Conservation (phyloP, 2,329 filamentous ascomycete species). For the Neobulgaria alba region DNA sequence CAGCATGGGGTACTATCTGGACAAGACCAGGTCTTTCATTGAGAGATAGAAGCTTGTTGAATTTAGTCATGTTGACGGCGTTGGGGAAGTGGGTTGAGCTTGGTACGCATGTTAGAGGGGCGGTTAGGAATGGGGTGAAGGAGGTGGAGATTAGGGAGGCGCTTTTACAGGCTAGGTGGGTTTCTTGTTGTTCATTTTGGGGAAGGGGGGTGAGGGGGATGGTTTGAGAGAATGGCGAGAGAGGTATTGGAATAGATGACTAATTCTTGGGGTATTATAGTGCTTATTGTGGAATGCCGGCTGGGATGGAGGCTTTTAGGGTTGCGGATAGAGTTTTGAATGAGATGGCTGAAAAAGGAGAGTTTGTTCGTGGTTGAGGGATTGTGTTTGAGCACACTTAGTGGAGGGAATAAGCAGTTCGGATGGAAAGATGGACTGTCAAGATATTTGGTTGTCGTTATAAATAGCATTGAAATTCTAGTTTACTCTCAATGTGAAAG, state of each 20-base stretch:
- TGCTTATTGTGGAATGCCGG: constrained; percentile 26
- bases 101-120: constrained; percentile 26
- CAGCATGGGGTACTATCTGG: constrained; percentile 27
- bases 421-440: no score
- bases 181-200: neutral
- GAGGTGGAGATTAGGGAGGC: constrained; percentile 26
- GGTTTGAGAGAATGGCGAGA: neutral
- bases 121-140: constrained; percentile 23
- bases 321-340: constrained; percentile 24
- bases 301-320: constrained; percentile 25
- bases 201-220: neutral
- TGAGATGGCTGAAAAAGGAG: constrained; percentile 26
- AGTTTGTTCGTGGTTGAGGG: constrained; percentile 17
- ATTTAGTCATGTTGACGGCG: constrained; percentile 26
- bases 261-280: constrained; percentile 12
- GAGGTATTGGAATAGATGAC: neutral
- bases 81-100: constrained; percentile 25
- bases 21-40: constrained; percentile 23
- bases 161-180: constrained; percentile 24
- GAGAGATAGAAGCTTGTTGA: constrained; percentile 22
- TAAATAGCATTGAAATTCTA: no score
- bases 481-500: no score
- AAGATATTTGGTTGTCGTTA: no score
- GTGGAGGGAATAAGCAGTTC: no score
- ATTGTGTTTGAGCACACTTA: no score